Conservation (phyloP, 2,329 filamentous ascomycete genomes). For the Fusarium sp. region DNA sequence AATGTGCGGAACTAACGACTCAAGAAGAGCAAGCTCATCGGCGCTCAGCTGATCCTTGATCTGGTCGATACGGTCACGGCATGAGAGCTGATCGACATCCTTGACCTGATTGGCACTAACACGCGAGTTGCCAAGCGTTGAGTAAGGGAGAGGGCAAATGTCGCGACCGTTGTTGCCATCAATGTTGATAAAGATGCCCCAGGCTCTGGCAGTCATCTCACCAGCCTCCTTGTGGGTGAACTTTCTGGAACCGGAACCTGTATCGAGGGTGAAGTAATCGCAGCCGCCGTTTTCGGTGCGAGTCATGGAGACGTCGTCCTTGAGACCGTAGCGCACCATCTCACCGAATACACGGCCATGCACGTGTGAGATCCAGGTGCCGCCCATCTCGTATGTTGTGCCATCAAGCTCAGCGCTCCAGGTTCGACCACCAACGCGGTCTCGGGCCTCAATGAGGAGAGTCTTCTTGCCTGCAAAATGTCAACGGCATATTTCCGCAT, state of each 20-base stretch:
- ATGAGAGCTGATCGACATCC: constrained; percentile 5
- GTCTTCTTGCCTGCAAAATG: neutral
- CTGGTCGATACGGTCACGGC: constrained; percentile 12
- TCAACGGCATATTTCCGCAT: neutral
- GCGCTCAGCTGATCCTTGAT: constrained; percentile 11
- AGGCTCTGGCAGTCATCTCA: constrained; percentile 3
- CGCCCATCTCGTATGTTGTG: constrained; percentile 15
- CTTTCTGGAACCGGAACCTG: neutral
- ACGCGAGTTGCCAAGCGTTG: neutral
- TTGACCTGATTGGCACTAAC: constrained; percentile 2
- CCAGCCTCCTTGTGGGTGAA: constrained; percentile 6
- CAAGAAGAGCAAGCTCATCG: constrained; percentile 6
- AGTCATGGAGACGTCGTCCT: constrained; percentile 7
- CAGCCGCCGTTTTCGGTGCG: constrained; percentile 5
- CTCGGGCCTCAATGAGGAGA: constrained; percentile 14
- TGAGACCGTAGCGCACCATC: constrained; percentile 15
- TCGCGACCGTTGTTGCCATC: constrained; percentile 6
- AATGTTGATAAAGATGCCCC: constrained; percentile 13
- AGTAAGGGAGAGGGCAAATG: constrained; percentile 4
- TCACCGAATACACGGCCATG: constrained; percentile 9
- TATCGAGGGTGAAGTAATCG: constrained; percentile 9
- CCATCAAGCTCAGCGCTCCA: constrained; percentile 11
- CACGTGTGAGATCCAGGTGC: constrained; percentile 14
- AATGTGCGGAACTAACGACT: constrained; percentile 5
- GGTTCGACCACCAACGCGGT: constrained; percentile 14